Conservation (phyloP, 169 alveolate genomes). For the Eimeria falciformis region DNA sequence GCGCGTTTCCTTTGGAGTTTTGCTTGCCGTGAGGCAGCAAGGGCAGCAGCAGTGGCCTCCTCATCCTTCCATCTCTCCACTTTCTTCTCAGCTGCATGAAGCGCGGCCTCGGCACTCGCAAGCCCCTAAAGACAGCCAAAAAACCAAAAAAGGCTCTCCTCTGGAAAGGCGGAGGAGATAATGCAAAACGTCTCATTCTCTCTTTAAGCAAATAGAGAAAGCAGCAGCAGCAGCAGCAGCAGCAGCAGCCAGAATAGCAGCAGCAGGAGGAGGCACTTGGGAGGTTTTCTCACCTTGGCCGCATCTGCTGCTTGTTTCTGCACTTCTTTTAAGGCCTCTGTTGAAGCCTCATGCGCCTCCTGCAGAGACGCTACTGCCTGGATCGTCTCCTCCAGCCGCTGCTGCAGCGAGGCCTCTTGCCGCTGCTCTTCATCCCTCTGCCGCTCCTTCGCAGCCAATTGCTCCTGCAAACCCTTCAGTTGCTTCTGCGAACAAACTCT, state of each 20-base stretch:
- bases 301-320: conserved; percentile 9
- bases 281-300: not conserved
- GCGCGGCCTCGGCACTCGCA: conserved; percentile 9
- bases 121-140: not conserved
- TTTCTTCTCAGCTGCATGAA: not conserved
- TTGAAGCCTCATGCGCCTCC: not conserved
- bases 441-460: conserved; percentile 12
- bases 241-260: not conserved
- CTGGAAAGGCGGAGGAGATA: not conserved
- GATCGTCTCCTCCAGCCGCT: conserved; percentile 32
- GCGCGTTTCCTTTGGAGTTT: not conserved
- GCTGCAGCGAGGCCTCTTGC: conserved; percentile 19
- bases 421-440: conserved; percentile 9
- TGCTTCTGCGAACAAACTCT: not conserved
- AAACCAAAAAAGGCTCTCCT: not conserved
- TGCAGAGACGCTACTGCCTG: not conserved
- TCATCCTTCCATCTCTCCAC: not conserved
- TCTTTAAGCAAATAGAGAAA: not conserved
- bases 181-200: not conserved
- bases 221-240: conserved; percentile 10
- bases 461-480: conserved; percentile 21
- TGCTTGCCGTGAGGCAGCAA: conserved; percentile 9
- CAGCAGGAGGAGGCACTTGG: not conserved
- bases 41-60: conserved; percentile 16
- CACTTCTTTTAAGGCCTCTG: not conserved